Base-by-base conservation (phyloP, 2,329 filamentous ascomycete species). In the Fusarium sp. region DNA sequence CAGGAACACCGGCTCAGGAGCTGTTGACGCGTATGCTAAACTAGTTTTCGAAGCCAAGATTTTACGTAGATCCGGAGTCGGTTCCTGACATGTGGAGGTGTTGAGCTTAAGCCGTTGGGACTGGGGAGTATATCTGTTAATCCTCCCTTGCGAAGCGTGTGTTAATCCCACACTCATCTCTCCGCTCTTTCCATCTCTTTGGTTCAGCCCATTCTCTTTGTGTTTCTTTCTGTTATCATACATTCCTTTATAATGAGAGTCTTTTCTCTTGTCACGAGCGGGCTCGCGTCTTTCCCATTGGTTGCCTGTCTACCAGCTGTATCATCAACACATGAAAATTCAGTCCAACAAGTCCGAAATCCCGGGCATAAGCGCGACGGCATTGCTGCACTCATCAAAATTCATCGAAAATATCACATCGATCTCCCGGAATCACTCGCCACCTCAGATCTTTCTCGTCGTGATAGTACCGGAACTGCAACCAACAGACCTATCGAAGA, bases 271-370 rank as follows among this genome's bases (percentile, higher is more conserved):
- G 9, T 67, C 27, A 27, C 65, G 49, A 68, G 59, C 65, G 55
- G 65, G 37, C 55, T 65, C 54, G 43, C 54, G 22, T 52, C 45
- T 39, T 41, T 37, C 17, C 15, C 49, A n/a, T 30, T 65, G 27
- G 65, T 68, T 19, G 65, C 46, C 40, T 54, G 59, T n/a, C 49
- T 40, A 39, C 65, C 65, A 15, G 54, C 59, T 30, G 10, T 43
- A 22, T 17, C 23, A 40, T n/a, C 54, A 9, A 14, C 35, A 13
- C 35, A 4, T 14, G 23, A 61, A 20, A 51, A 51, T n/a, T 76
- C 75, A 17, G 65, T 81, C 49, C 62, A 75, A 44, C 80, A 81
- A 68, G 75, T 80, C 50, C 76, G 71, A 65, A 82, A 81, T 68
- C 54, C 73, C 15, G 67, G 75, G 33, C 78, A 77, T 55, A 74